Base-by-base conservation (phyloP, 2,329 filamentous ascomycete genomes). In the Fusarium sp. region DNA sequence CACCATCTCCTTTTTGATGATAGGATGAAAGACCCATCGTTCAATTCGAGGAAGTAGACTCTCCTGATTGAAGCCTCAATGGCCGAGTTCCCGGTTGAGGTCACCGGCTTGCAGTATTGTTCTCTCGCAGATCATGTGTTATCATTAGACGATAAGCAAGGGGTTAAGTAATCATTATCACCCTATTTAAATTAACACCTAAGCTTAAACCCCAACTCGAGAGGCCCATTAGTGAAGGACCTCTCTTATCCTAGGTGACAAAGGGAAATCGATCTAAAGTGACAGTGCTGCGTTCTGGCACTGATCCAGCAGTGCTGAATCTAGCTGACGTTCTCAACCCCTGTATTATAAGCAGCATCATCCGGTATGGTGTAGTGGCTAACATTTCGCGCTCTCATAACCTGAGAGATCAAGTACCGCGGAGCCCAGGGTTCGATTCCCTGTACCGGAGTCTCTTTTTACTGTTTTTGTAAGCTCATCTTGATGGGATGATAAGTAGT, bases 301-400 rank as follows among this genome's bases (percentile, higher is more conserved):
- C 14, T 11, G 10, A 17, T 51, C 5, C 4, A 10, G 30, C 22
- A 18, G 15, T 9, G 28, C 18, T 11, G 34, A 1, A n/a, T 28
- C 20, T 55, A 41, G 20, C 0, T 2, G 11, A 6, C 24, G 2
- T 41, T 55, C 32, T 28, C 5, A 8, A n/a, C 11, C 32, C 34
- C 51, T 55, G 51, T 9, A 28, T 18, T 8, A 55, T 18, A 28
- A 41, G 51, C 51, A 41, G 20, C 26, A 6, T 42, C 11, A 66
- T 79, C 78, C 77, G 78, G 78, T 79, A 79, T 79, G 78, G 78
- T 79, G 78, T 79, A 79, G 77, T 79, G 78, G 78, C 78, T 77
- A 79, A 79, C 78, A 79, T 79, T 79, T 79, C 77, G 75, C 78
- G 78, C 78, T 79, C 67, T 79, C 78, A 79, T 60, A 68, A 76